Evolutionary conservation across 2,329 filamentous ascomycete species (phyloP).

Genomic region (Ophiosphaerella herpotricha): DNA sequence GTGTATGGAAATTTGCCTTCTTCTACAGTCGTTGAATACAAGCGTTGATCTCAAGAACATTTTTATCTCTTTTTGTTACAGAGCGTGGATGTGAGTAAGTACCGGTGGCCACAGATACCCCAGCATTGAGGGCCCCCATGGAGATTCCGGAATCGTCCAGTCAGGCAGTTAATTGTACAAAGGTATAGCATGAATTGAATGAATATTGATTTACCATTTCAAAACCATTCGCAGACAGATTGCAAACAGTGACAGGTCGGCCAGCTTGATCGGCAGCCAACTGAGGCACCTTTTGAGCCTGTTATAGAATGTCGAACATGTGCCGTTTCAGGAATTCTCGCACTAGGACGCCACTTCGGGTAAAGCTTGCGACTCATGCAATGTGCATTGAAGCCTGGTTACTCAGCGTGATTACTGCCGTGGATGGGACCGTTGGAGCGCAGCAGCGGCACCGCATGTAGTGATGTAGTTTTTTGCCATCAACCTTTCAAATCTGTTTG

Average conservation of each 20-base stretch:
- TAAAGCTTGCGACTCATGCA: background rate
- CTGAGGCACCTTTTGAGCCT: background rate
- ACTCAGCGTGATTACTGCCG: background rate
- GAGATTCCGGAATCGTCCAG: conserved; percentile 17
- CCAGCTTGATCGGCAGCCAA: background rate
- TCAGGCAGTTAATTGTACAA: conserved; percentile 11
- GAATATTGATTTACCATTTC: background rate
- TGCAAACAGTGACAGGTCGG: background rate
- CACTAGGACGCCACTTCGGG: conserved; percentile 15
- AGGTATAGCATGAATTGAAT: conserved; percentile 21
- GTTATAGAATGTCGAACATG: conserved; percentile 1
- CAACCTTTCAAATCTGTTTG: background rate
- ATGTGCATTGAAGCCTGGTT: background rate
- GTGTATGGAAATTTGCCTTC: conserved; percentile 33
- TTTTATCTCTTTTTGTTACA: conserved; percentile 18
- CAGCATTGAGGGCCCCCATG: conserved; percentile 2
- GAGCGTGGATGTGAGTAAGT: background rate
- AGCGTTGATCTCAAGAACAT: conserved; percentile 39
- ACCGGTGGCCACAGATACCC: conserved; percentile 17
- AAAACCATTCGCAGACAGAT: conserved; percentile 1
- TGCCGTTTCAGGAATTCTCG: conserved; percentile 13
- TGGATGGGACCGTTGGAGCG: background rate
- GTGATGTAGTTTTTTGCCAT: background rate
- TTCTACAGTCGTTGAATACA: conserved; percentile 44
- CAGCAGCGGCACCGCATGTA: background rate